Evolutionary conservation across 306 rosid species (phyloP), one percentile per base, ranked within the genome.

Genomic region (Quercus variabilis): DNA sequence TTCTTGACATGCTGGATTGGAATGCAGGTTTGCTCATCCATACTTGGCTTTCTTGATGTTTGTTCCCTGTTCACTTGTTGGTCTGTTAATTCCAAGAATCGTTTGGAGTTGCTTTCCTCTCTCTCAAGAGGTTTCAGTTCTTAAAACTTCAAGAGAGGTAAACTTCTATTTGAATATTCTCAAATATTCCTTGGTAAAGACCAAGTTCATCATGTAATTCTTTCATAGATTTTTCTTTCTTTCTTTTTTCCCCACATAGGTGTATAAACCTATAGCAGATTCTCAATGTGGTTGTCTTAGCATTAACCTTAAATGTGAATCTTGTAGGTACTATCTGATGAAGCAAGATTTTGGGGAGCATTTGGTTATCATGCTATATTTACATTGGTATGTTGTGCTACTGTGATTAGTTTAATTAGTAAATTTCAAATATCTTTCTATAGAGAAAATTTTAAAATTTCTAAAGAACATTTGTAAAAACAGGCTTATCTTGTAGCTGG

Each of bases 331-430:
- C 77, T 87, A 77, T 85, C 86, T 46, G 92, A 90, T 78, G 98
- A 91, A 87, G 96, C 98, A 62, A 88, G 93, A 82, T 96, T 96
- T 75, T 96, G 97, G 98, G 98, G 99, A 83, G 93, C 97, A 71
- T 93, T 93, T 86, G 99, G 97, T 52, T 89, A 90, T 74, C 89
- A 90, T 75, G 92, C 99, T 64, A 38, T 82, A 74, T 31, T 87
- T 43, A 88, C 98, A 79, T n/a, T 80, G 94, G 99, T 96, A 77
- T 68, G 96, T 81, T 52, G 49, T 63, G 52, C 72, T 9, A 33
- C 72, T 35, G 26, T 68, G 25, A 54, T 77, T 77, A 78, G 59
- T 78, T 76, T 55, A 52, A 54, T 56, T 41, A 35, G 51, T 69
- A 56, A 25, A 64, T 41, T 70, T 18, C 14, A 46, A 58, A 46